Base-by-base conservation (phyloP, 1,284 basidiomycete species). In the Apiotrichum domesticum region DNA sequence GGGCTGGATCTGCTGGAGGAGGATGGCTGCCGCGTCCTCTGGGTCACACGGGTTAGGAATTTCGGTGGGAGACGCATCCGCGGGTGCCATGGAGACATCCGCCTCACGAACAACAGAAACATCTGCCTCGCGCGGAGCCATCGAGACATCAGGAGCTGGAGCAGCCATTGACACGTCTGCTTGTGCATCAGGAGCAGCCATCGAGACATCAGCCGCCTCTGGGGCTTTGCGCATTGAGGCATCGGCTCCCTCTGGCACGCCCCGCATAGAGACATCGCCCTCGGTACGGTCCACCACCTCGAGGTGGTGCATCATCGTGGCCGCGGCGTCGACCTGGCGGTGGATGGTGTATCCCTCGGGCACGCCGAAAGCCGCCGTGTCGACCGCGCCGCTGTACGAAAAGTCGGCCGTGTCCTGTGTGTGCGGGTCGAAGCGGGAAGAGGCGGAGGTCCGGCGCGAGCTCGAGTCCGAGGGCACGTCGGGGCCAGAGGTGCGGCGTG, bases 21-120 rank as follows among this genome's bases (percentile, higher is more conserved):
- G 73, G 0, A 81, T 79, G 3, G 81, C 78, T 35, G 92, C 69
- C 48, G 91, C 83, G 1, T 82, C 77, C 4, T 83, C 80, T 59
- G 94, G 91, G 74, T 92, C 88, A 78, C 91, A 95, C 2, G 91
- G 93, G 69, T 96, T 94, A 3, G 86, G 81, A 3, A 68, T 52
- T 29, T 29, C 29, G 29, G 29, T 29, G 29, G 29, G 29, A 29
- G 29, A 29, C 29, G 29, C 29, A 29, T 29, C 29, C 29, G 29
- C 29, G 29, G 29, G 29, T 29, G 29, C 29, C 29, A 29, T 29
- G 29, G 29, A 29, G 29, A 29, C 29, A 29, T 29, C 29, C 29
- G 29, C 29, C 29, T 29, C 29, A 29, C 29, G 29, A 29, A 29
- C 29, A 29, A 29, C 29, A 29, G 29, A 29, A 3, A 29, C 29